Evolutionary conservation across 2,329 filamentous ascomycete genomes (phyloP), one percentile per base, ranked within the genome.

Genomic region (Didymosphaeria variabile): DNA sequence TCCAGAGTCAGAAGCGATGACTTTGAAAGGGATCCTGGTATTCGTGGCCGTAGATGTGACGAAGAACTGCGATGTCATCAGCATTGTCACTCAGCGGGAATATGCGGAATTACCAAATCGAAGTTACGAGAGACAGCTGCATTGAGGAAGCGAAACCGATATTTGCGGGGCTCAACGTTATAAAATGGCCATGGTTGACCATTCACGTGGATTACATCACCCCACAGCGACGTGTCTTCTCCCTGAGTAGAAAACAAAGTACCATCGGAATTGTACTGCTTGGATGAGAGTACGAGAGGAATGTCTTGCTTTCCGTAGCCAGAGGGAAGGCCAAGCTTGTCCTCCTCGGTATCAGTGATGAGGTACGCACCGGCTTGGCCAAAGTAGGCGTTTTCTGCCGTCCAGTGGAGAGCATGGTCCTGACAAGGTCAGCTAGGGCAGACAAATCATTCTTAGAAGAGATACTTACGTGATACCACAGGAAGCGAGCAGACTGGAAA

Each of bases 281-380:
- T 87, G 19, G 85, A 80, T 10, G 75, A 67, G 13, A 88, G 70
- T 13, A 83, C 79, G 1, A 88, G 75, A 2, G 85, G 84, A 40
- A 88, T 80, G 62, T 88, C 86, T 64, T 85, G 86, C 40, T 68
- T 50, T n/a, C 84, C 85, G 3, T 76, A 79, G 1, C 59, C 59
- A 10, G 59, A 61, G 3, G 86, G 86, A 0, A 88, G 79, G 2
- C 79, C 80, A 6, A 87, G 79, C 0, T 72, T 65, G n/a, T 83
- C 79, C 57, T 87, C 84, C 1, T 77, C 79, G 5, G 80, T 69
- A 65, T 88, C 85, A n/a, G 79, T 77, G 45, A 88, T 64, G 60
- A 87, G 82, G 66, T 87, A 87, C 31, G 83, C 82, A 12, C 85
- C 86, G 17, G 84, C 82, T 70, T 87, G 85, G 10, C 86, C 86